Evolutionary conservation across 2,329 filamentous ascomycete genomes (phyloP).

Genomic region (Lasiodiplodia citricola): DNA sequence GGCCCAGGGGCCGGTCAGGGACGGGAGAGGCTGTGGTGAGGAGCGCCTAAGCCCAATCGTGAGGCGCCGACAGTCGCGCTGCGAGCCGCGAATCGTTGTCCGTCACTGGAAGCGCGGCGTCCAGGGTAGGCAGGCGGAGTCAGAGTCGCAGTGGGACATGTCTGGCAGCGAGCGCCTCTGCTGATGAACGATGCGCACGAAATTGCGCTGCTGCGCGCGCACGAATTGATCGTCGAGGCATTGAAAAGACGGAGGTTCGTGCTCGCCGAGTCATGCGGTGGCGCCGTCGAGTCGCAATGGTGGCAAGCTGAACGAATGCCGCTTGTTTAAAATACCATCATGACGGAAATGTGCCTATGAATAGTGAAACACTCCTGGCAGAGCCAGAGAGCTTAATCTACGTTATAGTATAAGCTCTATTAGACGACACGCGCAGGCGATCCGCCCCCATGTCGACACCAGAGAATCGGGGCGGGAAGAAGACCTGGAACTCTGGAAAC

Average conservation of each 20-base stretch:
- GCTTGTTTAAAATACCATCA: neutral
- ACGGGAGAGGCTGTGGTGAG: constrained; percentile 10
- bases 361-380: too few relatives aligned
- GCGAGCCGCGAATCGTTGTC: constrained; percentile 12
- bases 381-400: too few relatives aligned
- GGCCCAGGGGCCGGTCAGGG: constrained; percentile 20
- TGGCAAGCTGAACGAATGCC: neutral
- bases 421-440: too few relatives aligned
- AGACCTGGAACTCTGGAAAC: too few relatives aligned
- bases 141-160: constrained; percentile 18
- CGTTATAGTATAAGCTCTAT: too few relatives aligned
- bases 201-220: constrained; percentile 8
- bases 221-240: constrained; percentile 17
- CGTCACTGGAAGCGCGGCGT: constrained; percentile 13
- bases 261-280: constrained; percentile 17
- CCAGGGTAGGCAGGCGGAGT: constrained; percentile 13
- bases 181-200: constrained; percentile 16
- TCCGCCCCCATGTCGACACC: too few relatives aligned
- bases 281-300: neutral
- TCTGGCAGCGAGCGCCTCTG: neutral
- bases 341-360: neutral
- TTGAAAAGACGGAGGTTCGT: constrained; percentile 5
- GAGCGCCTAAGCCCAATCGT: constrained; percentile 2
- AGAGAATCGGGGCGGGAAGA: too few relatives aligned
- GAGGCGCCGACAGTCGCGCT: constrained; percentile 15